Evolutionary conservation across 768 basidiomycete species (phyloP), one percentile per base, ranked within the genome.

Genomic region (Tylopilus felleus): DNA sequence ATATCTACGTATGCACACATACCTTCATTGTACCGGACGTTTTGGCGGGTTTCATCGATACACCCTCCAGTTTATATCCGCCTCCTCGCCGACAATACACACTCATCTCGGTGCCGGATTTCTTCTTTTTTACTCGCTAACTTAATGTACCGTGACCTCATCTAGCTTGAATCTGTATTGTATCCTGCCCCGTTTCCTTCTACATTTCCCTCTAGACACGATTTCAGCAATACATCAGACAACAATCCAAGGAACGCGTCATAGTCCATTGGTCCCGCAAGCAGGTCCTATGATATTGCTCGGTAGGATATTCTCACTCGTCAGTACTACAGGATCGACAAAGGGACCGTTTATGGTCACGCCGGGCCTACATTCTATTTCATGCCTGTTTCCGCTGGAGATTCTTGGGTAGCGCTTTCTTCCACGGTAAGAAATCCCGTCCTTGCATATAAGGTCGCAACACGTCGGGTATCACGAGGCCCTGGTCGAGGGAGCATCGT

Each of bases 361-460:
- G 16, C 6, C 16, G 33, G 12, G 14, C 33, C 33, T 4, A 16
- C 13, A 35, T 35, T 35, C 33, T 35, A 35, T 35, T 14, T 61
- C 62, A 82, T 47, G 68, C 77, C 55, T 79, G 83, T 73, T 93
- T 93, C 75, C 81, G 84, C 74, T 90, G 86, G 56, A 89, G 62
- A 22, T 77, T 78, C 74, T 90, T 93, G 10, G 90, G 89, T 55
- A 93, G 71, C 64, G 85, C 87, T 66, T 88, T 91, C 47, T 85
- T 84, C 78, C 84, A 93, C 16, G 89, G 90, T 43, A 94, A 65
- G 73, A 93, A 91, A n/a, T 87, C 85, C 4, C 95, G 83, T 5
- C 97, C 96, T 68, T 90, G 88, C 94, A 99, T 94, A 73, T 98
- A 98, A 48, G 93, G 93, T 57, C 86, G 83, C 23, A 98, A 80